These are phyloP conservation scores for Cytospora chrysosperma DNA, from an alignment of 2,329 filamentous ascomycete genomes.

Conservation along the genomic window DNA sequence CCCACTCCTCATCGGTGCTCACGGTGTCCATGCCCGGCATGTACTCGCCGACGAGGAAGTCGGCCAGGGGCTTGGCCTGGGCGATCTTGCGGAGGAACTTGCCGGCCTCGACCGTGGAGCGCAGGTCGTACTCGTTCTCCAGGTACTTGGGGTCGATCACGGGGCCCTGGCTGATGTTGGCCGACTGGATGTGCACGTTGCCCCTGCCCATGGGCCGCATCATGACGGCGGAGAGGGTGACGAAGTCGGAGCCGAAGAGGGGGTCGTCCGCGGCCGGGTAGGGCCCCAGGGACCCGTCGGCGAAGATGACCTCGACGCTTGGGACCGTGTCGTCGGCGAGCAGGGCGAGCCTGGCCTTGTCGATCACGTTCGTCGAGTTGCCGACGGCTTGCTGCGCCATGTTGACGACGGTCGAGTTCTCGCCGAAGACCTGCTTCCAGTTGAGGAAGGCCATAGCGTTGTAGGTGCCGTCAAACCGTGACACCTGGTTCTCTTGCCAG, in stretches of 20 bases:
- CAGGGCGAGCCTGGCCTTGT: conserved; percentile 41
- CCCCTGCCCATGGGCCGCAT: conserved; percentile 38
- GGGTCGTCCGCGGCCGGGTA: conserved; percentile 33
- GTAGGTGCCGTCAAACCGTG: conserved; percentile 41
- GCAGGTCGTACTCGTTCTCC: conserved; percentile 32
- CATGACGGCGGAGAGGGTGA: conserved; percentile 31
- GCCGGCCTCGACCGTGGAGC: conserved; percentile 27
- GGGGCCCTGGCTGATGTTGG: conserved; percentile 35
- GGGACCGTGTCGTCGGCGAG: conserved; percentile 39
- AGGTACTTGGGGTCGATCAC: conserved; percentile 36
- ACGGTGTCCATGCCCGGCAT: conserved; percentile 32
- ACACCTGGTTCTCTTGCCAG: conserved; percentile 34
- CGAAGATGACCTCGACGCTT: conserved; percentile 44
- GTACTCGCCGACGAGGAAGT: conserved; percentile 35
- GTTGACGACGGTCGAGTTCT: conserved; percentile 30
- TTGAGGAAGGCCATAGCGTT: conserved; percentile 42
- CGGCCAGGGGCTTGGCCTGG: conserved; percentile 33
- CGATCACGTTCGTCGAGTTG: conserved; percentile 33
- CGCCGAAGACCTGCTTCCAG: conserved; percentile 39
- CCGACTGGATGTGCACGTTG: conserved; percentile 37
- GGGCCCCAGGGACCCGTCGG: conserved; percentile 44
- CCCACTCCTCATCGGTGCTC: conserved; percentile 26
- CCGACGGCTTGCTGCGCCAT: conserved; percentile 36
- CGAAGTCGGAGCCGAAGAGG: conserved; percentile 34
- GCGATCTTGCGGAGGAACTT: conserved; percentile 36